phyloP scores from a whole-genome alignment of 305 asterid species.

The Fraxinus albicans region DNA sequence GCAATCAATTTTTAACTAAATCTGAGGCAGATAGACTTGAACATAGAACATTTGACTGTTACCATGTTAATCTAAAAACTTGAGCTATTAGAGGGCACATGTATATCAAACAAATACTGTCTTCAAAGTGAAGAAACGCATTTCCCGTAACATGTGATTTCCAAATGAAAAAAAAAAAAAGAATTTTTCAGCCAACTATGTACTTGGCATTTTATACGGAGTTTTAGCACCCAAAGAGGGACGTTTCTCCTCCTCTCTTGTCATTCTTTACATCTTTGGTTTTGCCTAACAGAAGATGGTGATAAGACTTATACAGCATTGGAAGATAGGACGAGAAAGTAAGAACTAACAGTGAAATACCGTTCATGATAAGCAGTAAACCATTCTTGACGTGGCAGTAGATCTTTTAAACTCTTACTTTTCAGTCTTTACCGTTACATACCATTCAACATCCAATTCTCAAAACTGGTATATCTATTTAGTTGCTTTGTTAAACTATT shows the following conservation, averaged over 20 bases:
- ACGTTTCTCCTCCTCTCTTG: background rate
- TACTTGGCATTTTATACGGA: background rate
- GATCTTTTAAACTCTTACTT: background rate
- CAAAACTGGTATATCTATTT: background rate
- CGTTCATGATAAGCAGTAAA: conserved; percentile 14
- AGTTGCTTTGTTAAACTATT: background rate
- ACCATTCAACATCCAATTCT: background rate
- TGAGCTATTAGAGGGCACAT: background rate
- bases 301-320: background rate
- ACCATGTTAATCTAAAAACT: background rate
- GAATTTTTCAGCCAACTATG: background rate
- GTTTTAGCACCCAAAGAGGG: background rate
- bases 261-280: background rate
- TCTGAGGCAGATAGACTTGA: background rate
- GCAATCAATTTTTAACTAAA: background rate
- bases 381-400: background rate
- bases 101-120: background rate
- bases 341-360: background rate
- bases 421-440: background rate
- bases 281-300: background rate
- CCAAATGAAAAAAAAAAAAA: background rate
- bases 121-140: background rate
- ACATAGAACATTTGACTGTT: background rate
- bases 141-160: conserved; percentile 2
- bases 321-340: background rate